phyloP scores from a whole-genome alignment of 2,329 filamentous ascomycete genomes.

The Colletotrichum sp. region DNA sequence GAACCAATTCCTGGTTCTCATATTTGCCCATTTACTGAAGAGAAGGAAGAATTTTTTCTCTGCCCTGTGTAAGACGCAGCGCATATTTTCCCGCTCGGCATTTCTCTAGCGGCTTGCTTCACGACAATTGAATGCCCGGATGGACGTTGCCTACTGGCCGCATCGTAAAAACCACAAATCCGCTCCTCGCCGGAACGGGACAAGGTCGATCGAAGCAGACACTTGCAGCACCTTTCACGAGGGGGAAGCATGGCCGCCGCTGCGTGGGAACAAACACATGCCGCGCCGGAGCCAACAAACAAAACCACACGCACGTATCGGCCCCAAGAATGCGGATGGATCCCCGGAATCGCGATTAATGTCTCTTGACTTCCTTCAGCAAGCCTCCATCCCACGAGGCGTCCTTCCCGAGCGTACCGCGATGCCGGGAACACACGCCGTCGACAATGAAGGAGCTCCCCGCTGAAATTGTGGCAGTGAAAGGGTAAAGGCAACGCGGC shows the following conservation, averaged over 20 bases:
- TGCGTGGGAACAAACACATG: not conserved
- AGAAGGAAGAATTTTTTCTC: no score
- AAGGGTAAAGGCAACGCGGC: not conserved
- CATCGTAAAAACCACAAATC: not conserved
- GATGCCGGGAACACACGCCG: not conserved
- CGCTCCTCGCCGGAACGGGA: constrained; percentile 1
- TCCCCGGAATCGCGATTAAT: not conserved
- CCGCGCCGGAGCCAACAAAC: not conserved
- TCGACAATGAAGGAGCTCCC: not conserved
- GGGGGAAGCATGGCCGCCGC: not conserved
- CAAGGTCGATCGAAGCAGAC: not conserved
- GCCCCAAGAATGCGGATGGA: not conserved
- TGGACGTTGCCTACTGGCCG: not conserved
- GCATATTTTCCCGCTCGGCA: not conserved
- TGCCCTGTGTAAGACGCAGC: not conserved
- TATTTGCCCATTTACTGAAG: not conserved
- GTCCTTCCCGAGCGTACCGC: not conserved
- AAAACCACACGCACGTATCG: not conserved
- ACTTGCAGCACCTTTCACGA: not conserved
- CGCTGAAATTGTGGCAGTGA: not conserved
- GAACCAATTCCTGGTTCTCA: not conserved
- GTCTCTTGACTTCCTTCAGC: not conserved
- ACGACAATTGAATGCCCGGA: not conserved
- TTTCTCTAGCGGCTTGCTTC: not conserved
- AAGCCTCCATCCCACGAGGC: not conserved